Percentiles rank a stretch among this genome's conserved stretches.
Conservation (phyloP, 2,329 filamentous ascomycete species). For the Ophiostoma fasciatum region DNA sequence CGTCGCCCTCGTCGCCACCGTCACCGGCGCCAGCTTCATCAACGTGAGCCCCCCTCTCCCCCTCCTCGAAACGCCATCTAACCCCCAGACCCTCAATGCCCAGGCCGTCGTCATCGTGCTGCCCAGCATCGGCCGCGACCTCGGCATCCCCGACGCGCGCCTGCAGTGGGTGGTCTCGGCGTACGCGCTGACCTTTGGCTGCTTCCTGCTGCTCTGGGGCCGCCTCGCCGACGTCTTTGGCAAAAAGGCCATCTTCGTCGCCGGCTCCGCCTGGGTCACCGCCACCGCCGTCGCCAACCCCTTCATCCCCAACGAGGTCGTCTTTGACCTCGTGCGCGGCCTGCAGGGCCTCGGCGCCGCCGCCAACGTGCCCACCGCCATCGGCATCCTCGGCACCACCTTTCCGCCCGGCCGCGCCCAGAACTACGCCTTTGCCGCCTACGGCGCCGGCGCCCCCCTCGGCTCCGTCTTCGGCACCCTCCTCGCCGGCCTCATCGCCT, state of each 20-base stretch:
- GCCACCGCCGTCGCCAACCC: slow-evolving; percentile 43
- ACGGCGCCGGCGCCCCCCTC: slow-evolving; percentile 48
- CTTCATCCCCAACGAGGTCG: slow-evolving; percentile 51
- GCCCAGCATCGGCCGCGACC: slow-evolving; percentile 41
- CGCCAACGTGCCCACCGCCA: slow-evolving; percentile 54
- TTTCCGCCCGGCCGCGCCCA: slow-evolving; percentile 54
- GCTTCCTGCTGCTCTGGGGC: slow-evolving; percentile 53
- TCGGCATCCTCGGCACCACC: slow-evolving; percentile 53
- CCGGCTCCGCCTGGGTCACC: slow-evolving; percentile 48
- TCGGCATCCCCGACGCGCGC: slow-evolving; percentile 41
- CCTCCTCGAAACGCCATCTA: too few relatives aligned
- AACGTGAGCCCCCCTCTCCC: slow-evolving; percentile 24
- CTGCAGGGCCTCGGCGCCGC: slow-evolving; percentile 54
- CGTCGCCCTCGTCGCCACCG: slow-evolving; percentile 38
- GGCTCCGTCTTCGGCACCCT: slow-evolving; percentile 52
- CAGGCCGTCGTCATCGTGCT: slow-evolving; percentile 48
- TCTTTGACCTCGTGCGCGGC: slow-evolving; percentile 50
- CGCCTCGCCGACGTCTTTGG: slow-evolving; percentile 53
- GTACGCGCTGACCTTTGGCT: slow-evolving; percentile 51
- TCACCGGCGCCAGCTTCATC: slow-evolving; percentile 40
- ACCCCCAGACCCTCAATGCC: slow-evolving; percentile 26
- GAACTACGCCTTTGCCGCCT: slow-evolving; percentile 54
- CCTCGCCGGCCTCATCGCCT: slow-evolving; percentile 45
- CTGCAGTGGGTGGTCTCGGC: slow-evolving; percentile 54
- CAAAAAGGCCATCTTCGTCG: slow-evolving; percentile 49